Evolutionary conservation across 2,329 filamentous ascomycete genomes (phyloP), one percentile per base, ranked within the genome.

Genomic region (Trichophaea hybrida): DNA sequence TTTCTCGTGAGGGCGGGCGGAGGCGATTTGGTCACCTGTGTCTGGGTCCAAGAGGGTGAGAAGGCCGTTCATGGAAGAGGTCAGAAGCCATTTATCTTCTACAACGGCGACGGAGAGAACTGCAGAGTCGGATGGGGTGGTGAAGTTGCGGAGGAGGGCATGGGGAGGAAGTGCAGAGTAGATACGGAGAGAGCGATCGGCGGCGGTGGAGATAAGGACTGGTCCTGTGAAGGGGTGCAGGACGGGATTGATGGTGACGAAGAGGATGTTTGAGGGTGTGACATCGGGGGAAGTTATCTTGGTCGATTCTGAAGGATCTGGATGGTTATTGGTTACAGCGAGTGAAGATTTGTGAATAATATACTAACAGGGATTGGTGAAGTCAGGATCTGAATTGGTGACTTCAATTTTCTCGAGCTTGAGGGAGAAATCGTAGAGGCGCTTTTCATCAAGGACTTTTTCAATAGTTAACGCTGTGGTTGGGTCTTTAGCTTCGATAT

Each of bases 211-310:
- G 35, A 68, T 65, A 31, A 67, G 57, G 53, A 63, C 38, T n/a
- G 55, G 53, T 13, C 17, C 38, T 5, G 43, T 53, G 33, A 61
- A 70, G 13, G 73, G 72, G 0, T 69, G 62, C 0, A 69, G 64
- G 31, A 71, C 64, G n/a, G 67, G 58, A 5, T 65, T 51, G 35
- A 69, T 43, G 7, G 72, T 70, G 35, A 77, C 71, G 43, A 71
- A 72, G 60, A 76, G 57, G 76, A 72, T 17, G 74, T 76, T 52
- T 74, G 76, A 69, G 76, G 75, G 2, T 75, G 72, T 58, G 75
- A 52, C 50, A n/a, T 33, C 58, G 0, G 51, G 17, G 31, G 55
- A 59, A 12, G 58, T 51, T n/a, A 65, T 58, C 4, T 43, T 13
- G 46, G 48, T 59, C 5, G 59, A 32, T 10, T 43, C 40, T n/a